Conservation (phyloP, 192 early-diverging fungal species). For the Glomus cerebriforme region DNA sequence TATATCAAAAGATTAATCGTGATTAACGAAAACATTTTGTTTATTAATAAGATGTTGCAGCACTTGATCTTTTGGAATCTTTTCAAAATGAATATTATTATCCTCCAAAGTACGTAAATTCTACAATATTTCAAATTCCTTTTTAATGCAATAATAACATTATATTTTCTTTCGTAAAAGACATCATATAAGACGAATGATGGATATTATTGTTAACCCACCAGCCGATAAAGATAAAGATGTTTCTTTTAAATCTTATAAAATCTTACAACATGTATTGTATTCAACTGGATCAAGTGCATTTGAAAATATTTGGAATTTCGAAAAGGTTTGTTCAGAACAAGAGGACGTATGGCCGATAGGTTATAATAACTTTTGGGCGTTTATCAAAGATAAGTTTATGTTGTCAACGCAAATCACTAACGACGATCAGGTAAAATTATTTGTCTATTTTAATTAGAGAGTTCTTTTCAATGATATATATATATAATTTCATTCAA, state of each 20-base stretch:
- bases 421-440: neutral
- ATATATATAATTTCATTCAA: too few species aligned
- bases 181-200: conserved; percentile 13
- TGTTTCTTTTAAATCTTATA: neutral
- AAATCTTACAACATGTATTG: conserved; percentile 24
- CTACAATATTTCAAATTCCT: neutral
- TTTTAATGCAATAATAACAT: neutral
- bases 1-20: neutral
- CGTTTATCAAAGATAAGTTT: conserved; percentile 6
- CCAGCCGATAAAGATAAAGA: conserved; percentile 7
- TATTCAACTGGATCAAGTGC: conserved; percentile 9
- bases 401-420: neutral
- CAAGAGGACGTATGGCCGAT: neutral
- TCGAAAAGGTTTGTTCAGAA: neutral
- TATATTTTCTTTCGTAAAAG: neutral
- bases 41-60: conserved; percentile 5
- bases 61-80: conserved; percentile 21
- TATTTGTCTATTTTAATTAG: too few species aligned
- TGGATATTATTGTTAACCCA: conserved; percentile 19
- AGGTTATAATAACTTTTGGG: conserved; percentile 20
- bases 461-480: too few species aligned
- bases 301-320: conserved; percentile 22
- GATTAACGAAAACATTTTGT: neutral
- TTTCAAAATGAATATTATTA: conserved; percentile 16
- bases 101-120: conserved; percentile 9